phyloP scores from a whole-genome alignment of 2,329 filamentous ascomycete species.

The Diaporthe capsici region DNA sequence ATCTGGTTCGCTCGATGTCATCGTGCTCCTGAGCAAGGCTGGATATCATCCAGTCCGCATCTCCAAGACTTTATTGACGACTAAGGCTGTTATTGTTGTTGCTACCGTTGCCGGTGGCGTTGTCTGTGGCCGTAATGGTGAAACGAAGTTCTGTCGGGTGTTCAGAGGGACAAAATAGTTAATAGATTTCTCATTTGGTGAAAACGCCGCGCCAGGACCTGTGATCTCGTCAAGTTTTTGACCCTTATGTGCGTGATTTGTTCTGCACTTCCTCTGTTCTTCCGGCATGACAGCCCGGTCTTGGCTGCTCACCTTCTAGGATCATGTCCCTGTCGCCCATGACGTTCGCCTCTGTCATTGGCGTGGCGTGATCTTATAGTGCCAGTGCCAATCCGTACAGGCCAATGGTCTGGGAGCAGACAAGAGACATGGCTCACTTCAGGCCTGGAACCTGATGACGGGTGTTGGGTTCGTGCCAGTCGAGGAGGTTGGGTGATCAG shows the following conservation, averaged over 20 bases:
- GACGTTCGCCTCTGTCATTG: not conserved
- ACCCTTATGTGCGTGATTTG: no score
- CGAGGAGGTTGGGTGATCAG: no score
- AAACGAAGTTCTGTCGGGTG: not conserved
- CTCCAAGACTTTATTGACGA: not conserved
- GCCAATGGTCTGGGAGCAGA: not conserved
- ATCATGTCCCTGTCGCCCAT: not conserved
- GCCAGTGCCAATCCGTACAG: not conserved
- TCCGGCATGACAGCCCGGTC: not conserved
- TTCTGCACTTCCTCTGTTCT: not conserved
- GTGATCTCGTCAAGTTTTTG: not conserved
- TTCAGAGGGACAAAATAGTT: slow-evolving; percentile 33
- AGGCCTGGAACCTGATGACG: not conserved
- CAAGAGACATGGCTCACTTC: not conserved
- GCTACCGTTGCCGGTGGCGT: not conserved
- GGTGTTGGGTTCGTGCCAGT: not conserved
- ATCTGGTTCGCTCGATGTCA: slow-evolving; percentile 2
- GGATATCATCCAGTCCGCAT: not conserved
- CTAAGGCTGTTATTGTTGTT: not conserved
- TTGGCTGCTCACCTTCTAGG: not conserved
- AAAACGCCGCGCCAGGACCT: not conserved
- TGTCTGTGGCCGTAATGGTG: not conserved
- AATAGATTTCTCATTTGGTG: slow-evolving; percentile 31
- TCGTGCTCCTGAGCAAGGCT: not conserved
- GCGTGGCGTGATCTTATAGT: not conserved